These are phyloP conservation scores for Ambrosia artemisiifolia DNA, from an alignment of 129 eudicot genomes.

Conservation along the genomic window DNA sequence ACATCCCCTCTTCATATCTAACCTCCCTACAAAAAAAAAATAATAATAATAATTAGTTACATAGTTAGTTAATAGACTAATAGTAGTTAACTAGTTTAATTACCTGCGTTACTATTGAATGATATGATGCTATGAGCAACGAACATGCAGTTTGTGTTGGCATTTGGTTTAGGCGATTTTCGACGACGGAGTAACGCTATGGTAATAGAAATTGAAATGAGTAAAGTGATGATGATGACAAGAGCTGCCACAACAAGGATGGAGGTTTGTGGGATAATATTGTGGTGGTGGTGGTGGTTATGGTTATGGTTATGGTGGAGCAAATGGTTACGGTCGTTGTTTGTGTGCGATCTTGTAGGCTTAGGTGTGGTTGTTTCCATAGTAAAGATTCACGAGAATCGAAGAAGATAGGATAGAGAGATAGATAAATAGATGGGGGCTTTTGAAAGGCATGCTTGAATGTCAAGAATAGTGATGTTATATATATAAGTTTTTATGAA, in stretches of 20 bases:
- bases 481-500: not conserved
- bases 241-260: conserved; percentile 56
- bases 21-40: not conserved
- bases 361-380: conserved; percentile 18
- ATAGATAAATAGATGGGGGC: not conserved
- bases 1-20: conserved; percentile 56
- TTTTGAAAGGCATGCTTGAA: not conserved
- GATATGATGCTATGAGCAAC: conserved; percentile 48
- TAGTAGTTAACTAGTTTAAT: not conserved
- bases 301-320: conserved; percentile 31
- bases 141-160: conserved; percentile 50
- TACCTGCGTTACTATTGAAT: conserved; percentile 59
- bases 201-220: conserved; percentile 50
- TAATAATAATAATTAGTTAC: not conserved
- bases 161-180: conserved; percentile 30
- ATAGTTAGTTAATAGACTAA: not conserved
- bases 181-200: conserved; percentile 57
- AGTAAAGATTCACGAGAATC: not conserved
- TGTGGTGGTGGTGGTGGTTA: conserved; percentile 24
- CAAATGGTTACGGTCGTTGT: conserved; percentile 5
- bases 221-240: conserved; percentile 44
- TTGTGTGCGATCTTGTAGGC: conserved; percentile 14
- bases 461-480: not conserved
- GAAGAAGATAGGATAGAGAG: conserved; percentile 29
- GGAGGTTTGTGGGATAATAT: conserved; percentile 41